These are phyloP conservation scores for Sordaria brevicollis DNA, from an alignment of 495 filamentous ascomycete species.

Conservation along the genomic window DNA sequence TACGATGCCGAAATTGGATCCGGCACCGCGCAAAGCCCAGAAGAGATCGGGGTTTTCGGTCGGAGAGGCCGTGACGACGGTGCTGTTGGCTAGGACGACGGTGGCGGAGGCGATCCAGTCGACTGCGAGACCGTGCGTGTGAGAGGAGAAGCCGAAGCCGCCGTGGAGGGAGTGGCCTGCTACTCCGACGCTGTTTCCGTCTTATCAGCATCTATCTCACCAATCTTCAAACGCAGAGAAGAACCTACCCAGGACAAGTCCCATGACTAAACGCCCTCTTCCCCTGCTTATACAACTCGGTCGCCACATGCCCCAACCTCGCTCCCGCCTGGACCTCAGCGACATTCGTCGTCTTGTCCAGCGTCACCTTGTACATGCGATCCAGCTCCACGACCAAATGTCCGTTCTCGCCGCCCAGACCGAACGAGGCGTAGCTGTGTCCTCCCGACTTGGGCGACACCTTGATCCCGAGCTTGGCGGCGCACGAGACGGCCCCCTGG, in stretches of 20 bases:
- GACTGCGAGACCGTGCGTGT: constrained; percentile 32
- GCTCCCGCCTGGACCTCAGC: constrained; percentile 31
- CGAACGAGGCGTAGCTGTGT: constrained; percentile 37
- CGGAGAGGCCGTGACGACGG: constrained; percentile 27
- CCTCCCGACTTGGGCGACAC: constrained; percentile 35
- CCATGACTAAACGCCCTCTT: constrained; percentile 35
- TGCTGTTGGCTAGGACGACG: constrained; percentile 33
- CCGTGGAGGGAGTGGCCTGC: constrained; percentile 35
- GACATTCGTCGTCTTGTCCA: constrained; percentile 27
- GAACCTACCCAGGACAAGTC: constrained; percentile 32
- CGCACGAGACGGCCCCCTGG: constrained; percentile 33
- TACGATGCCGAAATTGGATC: constrained; percentile 34
- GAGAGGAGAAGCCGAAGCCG: constrained; percentile 36
- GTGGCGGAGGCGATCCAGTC: constrained; percentile 33
- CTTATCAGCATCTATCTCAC: constrained; percentile 7
- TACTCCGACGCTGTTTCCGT: constrained; percentile 27
- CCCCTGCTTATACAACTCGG: constrained; percentile 27
- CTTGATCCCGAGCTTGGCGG: constrained; percentile 29
- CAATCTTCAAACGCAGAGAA: too few relatives aligned
- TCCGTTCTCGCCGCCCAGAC: constrained; percentile 37
- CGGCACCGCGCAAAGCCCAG: constrained; percentile 35
- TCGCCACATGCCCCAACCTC: constrained; percentile 30
- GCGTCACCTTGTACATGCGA: constrained; percentile 30
- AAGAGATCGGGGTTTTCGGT: constrained; percentile 33
- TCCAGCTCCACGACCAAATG: constrained; percentile 36